Conservation (phyloP, 768 basidiomycete species). For the Mycena galopus region DNA sequence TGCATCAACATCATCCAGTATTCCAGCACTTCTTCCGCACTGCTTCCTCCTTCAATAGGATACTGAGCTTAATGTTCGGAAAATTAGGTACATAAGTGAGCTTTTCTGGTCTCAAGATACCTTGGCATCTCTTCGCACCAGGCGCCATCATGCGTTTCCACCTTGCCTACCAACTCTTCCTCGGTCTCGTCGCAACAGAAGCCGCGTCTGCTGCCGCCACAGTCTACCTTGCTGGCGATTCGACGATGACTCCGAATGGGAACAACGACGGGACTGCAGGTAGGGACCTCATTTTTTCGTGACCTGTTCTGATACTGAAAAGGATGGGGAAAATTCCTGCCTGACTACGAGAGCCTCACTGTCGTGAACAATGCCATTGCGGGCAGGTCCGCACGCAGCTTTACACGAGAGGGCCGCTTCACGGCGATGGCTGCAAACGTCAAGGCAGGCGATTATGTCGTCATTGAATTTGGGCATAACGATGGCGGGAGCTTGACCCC, state of each 20-base stretch:
- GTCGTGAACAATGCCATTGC: slow-evolving; percentile 50
- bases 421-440: slow-evolving; percentile 41
- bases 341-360: slow-evolving; percentile 41
- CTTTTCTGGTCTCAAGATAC: neutral
- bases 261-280: slow-evolving; percentile 6
- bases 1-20: neutral
- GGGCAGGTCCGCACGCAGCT: slow-evolving; percentile 49
- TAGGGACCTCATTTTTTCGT: neutral
- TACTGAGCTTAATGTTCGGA: neutral
- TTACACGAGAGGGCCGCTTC: slow-evolving; percentile 48
- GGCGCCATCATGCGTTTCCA: neutral
- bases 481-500: slow-evolving; percentile 38
- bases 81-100: neutral
- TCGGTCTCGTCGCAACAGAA: neutral
- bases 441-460: slow-evolving; percentile 40
- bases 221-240: slow-evolving; percentile 1
- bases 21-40: neutral
- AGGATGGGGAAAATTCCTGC: slow-evolving; percentile 45
- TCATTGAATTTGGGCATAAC: slow-evolving; percentile 53
- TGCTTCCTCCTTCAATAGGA: neutral
- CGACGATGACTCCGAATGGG: slow-evolving; percentile 3
- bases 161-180: neutral
- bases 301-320: neutral
- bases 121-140: neutral
- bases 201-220: neutral